Percentiles rank a stretch among this genome's conserved stretches.
phyloP scores from a whole-genome alignment of 768 basidiomycete species.

The Tricholoma furcatifolium region DNA sequence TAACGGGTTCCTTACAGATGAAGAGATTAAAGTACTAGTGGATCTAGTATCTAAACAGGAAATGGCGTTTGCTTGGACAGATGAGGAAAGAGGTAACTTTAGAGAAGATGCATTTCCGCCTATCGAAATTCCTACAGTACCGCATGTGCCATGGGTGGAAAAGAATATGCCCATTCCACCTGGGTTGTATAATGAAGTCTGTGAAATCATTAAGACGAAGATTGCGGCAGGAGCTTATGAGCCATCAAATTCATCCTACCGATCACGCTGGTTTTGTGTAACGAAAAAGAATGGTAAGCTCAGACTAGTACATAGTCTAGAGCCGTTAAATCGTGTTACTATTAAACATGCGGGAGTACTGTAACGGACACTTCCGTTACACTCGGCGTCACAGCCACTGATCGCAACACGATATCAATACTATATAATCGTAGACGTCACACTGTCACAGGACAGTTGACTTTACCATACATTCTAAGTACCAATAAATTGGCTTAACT shows the following conservation, averaged over 20 bases:
- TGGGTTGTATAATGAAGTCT: not conserved
- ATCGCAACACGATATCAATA: too few relatives aligned
- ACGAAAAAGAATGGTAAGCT: not conserved
- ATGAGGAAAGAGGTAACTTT: not conserved
- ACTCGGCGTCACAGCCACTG: too few relatives aligned
- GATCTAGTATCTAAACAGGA: not conserved
- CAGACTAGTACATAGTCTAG: not conserved
- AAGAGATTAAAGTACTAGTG: not conserved
- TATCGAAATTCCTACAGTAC: not conserved
- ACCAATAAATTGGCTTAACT: too few relatives aligned
- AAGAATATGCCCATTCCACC: not conserved
- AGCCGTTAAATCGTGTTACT: not conserved
- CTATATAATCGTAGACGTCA: too few relatives aligned
- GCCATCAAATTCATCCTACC: too few relatives aligned
- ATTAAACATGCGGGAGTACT: not conserved
- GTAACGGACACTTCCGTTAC: too few relatives aligned
- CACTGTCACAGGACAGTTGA: too few relatives aligned
- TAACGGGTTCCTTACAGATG: not conserved
- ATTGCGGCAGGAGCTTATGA: not conserved
- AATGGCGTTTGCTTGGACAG: not conserved
- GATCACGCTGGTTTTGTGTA: not conserved
- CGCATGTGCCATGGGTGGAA: not conserved
- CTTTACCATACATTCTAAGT: too few relatives aligned
- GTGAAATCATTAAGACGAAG: not conserved
- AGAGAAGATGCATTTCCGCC: not conserved